Base-by-base conservation (phyloP, 2,329 filamentous ascomycete species). In the Pseudogymnoascus sp. region DNA sequence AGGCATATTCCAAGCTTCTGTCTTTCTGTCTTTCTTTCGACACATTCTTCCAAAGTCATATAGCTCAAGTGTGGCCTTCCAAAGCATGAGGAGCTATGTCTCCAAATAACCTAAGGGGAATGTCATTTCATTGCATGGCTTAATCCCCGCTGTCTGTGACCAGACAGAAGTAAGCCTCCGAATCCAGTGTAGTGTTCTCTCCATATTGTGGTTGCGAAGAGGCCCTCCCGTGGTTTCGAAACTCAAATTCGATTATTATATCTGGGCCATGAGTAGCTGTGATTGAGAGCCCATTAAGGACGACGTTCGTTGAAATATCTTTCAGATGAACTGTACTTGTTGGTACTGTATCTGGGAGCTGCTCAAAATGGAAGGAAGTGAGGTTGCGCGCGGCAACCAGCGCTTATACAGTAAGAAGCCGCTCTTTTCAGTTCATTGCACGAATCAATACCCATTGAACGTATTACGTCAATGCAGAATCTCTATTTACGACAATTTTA, bases 311-410 rank as follows among this genome's bases (percentile, higher is more conserved):
- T 8, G 11, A 8, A 6, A 54, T 2, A 34, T 2, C 28, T 20
- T 16, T 20, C 6, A 5, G 28, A 34, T 2, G n/a, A 18, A 30
- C 18, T 54, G 28, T 8, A 20, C 12, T 25, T 20, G 47, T 32
- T 34, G 47, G 3, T 18, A n/a, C 32, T 32, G 25, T 12, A 54
- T 54, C 11, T 8, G 47, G 28, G 18, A 20, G 47, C 47, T 14
- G 28, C 47, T 16, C 47, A 32, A 34, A 54, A 6, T 32, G 47
- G 47, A 54, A 54, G 47, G 28, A 34, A 18, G 11, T 54, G 16
- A 54, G 18, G 47, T 34, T 54, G 47, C 47, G 47, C 47, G 47
- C 47, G 47, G 47, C 47, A 54, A 14, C 28, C n/a, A 54, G 47
- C 28, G 47, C 28, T 54, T 54, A 20, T 54, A 18, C 47, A 54